Conservation (phyloP, 768 basidiomycete genomes). For the Termitomyces sp. region DNA sequence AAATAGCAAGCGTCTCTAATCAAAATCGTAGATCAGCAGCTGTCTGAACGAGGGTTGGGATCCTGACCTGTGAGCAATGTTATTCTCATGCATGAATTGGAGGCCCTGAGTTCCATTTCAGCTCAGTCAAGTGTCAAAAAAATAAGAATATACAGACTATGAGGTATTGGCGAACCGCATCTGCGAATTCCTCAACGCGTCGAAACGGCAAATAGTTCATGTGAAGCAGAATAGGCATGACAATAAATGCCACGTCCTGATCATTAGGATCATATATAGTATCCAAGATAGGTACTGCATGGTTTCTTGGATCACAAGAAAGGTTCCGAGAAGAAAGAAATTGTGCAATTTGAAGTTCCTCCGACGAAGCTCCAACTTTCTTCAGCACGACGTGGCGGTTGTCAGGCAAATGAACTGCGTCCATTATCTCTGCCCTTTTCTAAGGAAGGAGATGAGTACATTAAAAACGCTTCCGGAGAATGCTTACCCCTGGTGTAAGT, state of each 20-base stretch:
- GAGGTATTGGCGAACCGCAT: slow-evolving; percentile 4
- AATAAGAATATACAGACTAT: not conserved
- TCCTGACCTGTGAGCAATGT: slow-evolving; percentile 17
- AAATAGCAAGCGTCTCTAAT: slow-evolving; percentile 9
- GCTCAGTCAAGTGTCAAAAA: not conserved
- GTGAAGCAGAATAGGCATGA: slow-evolving; percentile 9
- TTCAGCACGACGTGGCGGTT: slow-evolving; percentile 4
- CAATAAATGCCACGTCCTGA: slow-evolving; percentile 1
- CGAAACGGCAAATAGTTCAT: slow-evolving; percentile 8
- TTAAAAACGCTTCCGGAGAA: not conserved
- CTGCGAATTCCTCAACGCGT: slow-evolving; percentile 8
- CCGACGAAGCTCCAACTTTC: not conserved
- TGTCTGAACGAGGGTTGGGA: not conserved
- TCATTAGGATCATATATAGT: slow-evolving; percentile 1
- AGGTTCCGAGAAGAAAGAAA: slow-evolving; percentile 1
- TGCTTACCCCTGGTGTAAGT: not conserved
- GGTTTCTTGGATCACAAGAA: slow-evolving; percentile 4
- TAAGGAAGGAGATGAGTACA: not conserved
- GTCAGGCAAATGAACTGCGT: not conserved
- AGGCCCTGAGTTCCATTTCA: slow-evolving; percentile 12
- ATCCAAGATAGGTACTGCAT: slow-evolving; percentile 6
- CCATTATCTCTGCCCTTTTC: not conserved
- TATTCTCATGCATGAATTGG: slow-evolving; percentile 17
- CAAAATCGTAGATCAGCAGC: not conserved
- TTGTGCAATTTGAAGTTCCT: slow-evolving; percentile 1